A percentile compares a stretch with the other conserved stretches of the same genome.
Conservation (phyloP, 495 filamentous ascomycete genomes). For the Hypoxylon perforatum region DNA sequence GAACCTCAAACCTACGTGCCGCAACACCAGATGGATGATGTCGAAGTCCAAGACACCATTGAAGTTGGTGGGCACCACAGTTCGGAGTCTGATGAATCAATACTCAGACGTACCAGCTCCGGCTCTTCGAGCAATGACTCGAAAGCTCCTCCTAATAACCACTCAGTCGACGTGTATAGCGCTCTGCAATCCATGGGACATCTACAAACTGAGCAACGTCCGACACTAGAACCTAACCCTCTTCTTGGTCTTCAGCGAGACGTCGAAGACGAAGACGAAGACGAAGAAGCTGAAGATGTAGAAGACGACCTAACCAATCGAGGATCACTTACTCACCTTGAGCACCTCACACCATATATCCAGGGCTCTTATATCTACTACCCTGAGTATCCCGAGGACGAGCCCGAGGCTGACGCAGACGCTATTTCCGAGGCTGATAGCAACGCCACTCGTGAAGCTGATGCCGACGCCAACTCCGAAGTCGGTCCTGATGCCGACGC, state of each 20-base stretch:
- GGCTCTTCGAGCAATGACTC: slow-evolving; percentile 24
- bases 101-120: slow-evolving; percentile 31
- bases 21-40: slow-evolving; percentile 49
- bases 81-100: slow-evolving; percentile 37
- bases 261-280: background rate
- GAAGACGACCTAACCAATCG: slow-evolving; percentile 5
- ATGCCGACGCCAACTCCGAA: background rate
- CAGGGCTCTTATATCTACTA: slow-evolving; percentile 29
- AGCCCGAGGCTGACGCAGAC: slow-evolving; percentile 16
- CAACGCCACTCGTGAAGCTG: slow-evolving; percentile 2
- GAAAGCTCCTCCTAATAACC: slow-evolving; percentile 4
- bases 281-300: background rate
- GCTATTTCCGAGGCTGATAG: background rate
- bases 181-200: background rate
- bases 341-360: slow-evolving; percentile 48
- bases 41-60: slow-evolving; percentile 62
- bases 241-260: background rate
- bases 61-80: slow-evolving; percentile 55
- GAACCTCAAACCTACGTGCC: slow-evolving; percentile 45
- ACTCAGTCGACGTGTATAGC: background rate
- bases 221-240: no score
- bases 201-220: background rate
- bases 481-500: background rate
- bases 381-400: slow-evolving; percentile 31
- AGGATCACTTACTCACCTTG: slow-evolving; percentile 30